phyloP scores from a whole-genome alignment of 208 protist species.

The Entamoeba invadens region DNA sequence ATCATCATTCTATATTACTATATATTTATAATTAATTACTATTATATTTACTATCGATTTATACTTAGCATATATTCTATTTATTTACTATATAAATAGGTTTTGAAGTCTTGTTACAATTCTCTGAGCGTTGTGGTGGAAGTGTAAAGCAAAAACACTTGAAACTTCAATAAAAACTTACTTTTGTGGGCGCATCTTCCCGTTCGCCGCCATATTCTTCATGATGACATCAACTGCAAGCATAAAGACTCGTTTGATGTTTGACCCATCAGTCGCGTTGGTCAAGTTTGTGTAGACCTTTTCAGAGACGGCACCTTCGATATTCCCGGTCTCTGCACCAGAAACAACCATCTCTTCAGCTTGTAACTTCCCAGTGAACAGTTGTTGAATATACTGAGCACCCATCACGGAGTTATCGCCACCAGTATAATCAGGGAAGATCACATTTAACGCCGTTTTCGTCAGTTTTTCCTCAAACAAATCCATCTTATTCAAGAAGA shows the following conservation, averaged over 20 bases:
- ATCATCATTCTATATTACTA: no score
- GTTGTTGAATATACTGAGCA: conserved; percentile 9
- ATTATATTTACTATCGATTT: no score
- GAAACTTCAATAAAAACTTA: no score
- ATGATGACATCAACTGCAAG: neutral
- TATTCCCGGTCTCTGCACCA: neutral
- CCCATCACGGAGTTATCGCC: neutral
- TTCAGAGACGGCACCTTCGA: neutral
- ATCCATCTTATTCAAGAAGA: conserved; percentile 66
- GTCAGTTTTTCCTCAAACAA: conserved; percentile 56
- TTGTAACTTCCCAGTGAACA: neutral
- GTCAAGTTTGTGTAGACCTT: neutral
- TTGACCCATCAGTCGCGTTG: neutral
- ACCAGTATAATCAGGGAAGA: conserved; percentile 55
- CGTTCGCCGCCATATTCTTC: neutral
- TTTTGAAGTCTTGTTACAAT: no score
- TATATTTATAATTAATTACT: no score
- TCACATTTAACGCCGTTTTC: conserved; percentile 36
- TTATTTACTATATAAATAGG: no score
- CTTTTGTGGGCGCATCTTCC: neutral
- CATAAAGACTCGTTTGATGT: neutral
- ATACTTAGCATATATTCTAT: no score
- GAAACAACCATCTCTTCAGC: neutral
- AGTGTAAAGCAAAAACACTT: no score
- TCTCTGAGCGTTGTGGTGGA: no score